Conservation (phyloP, 495 filamentous ascomycete species). For the Penicillium lividum region DNA sequence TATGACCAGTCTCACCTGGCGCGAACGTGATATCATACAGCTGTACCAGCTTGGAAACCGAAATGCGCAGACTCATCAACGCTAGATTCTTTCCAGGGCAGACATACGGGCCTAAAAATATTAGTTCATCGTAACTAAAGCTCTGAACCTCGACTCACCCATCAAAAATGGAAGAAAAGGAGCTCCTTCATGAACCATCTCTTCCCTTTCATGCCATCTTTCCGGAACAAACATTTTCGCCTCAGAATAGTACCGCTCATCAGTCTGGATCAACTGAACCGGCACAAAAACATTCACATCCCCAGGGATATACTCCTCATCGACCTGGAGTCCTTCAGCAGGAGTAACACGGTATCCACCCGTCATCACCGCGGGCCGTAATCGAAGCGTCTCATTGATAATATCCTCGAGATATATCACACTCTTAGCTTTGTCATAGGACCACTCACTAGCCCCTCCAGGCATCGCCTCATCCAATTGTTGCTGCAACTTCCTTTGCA, state of each 20-base stretch:
- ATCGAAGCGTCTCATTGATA: constrained; percentile 37
- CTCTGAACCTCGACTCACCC: not conserved
- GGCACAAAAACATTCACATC: constrained; percentile 8
- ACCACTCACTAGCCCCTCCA: not conserved
- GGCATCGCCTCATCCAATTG: not conserved
- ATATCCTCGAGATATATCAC: constrained; percentile 2
- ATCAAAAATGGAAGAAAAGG: constrained; percentile 1
- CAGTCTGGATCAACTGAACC: not conserved
- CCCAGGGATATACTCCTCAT: constrained; percentile 4
- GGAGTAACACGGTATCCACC: not conserved
- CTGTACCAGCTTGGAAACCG: not conserved
- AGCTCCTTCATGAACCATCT: not conserved
- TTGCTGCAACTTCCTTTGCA: not conserved
- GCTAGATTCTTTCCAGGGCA: constrained; percentile 57
- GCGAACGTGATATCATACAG: constrained; percentile 5
- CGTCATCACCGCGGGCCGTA: constrained; percentile 18
- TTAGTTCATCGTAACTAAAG: constrained; percentile 22
- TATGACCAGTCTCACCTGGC: not conserved
- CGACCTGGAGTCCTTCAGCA: constrained; percentile 3
- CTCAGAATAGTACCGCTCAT: constrained; percentile 29
- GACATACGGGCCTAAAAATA: constrained; percentile 36
- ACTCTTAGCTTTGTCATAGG: not conserved
- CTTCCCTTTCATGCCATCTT: constrained; percentile 34
- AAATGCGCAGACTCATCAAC: constrained; percentile 42
- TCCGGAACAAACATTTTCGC: constrained; percentile 45